Evolutionary conservation across 768 basidiomycete species (phyloP).

Genomic region (Scleroderma citrinum): DNA sequence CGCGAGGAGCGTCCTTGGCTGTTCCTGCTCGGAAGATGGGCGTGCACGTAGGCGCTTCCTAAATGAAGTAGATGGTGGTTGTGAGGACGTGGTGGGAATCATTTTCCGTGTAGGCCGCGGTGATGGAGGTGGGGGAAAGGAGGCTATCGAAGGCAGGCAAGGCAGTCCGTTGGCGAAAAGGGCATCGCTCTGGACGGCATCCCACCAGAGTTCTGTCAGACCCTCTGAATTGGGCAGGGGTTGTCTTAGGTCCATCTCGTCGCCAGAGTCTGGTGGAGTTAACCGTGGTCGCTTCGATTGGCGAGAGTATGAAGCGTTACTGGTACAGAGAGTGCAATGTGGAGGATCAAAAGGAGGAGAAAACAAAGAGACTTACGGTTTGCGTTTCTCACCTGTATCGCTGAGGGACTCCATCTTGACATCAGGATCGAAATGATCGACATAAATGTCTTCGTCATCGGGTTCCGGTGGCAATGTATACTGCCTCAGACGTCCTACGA

Average conservation of each 20-base stretch:
- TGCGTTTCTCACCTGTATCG: constrained; percentile 57
- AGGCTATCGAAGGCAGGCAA: constrained; percentile 33
- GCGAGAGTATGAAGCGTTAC: constrained; percentile 39
- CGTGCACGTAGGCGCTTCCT: constrained; percentile 20
- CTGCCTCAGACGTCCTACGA: constrained; percentile 16
- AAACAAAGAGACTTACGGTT: constrained; percentile 36
- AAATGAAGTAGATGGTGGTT: constrained; percentile 15
- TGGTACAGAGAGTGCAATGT: constrained; percentile 26
- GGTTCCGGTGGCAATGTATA: constrained; percentile 19
- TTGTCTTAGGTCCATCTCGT: constrained; percentile 14
- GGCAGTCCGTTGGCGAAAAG: constrained; percentile 64
- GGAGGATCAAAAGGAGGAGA: background rate
- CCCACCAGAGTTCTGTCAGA: constrained; percentile 66
- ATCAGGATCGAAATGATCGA: background rate
- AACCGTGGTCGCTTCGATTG: constrained; percentile 51
- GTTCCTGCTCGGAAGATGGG: constrained; percentile 14
- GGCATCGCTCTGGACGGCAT: constrained; percentile 54
- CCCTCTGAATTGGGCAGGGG: constrained; percentile 36
- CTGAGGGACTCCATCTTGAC: background rate
- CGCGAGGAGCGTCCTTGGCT: constrained; percentile 42
- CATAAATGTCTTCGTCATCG: constrained; percentile 24
- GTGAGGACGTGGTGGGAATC: background rate
- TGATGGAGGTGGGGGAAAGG: constrained; percentile 13
- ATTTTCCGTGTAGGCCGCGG: constrained; percentile 3
- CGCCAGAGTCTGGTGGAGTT: constrained; percentile 34